Evolutionary conservation across 768 basidiomycete genomes (phyloP), one percentile per base, ranked within the genome.

Genomic region (Pleurotus eryngii): DNA sequence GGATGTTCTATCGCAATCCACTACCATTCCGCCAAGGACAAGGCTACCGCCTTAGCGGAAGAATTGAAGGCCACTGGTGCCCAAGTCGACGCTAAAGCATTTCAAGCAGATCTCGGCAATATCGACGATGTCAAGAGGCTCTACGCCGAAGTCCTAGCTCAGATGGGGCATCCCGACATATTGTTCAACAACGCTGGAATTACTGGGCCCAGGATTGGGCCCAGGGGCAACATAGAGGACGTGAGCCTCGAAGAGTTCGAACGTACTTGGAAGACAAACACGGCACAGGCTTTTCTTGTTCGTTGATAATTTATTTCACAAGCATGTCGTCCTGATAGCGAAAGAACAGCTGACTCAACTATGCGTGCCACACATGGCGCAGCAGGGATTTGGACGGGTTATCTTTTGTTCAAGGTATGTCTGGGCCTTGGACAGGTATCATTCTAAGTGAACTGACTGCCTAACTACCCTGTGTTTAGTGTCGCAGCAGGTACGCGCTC

Each of bases 111-210:
- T 60, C 59, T 82, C 27, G 72, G 70, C 6, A 65, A 68, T n/a
- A 81, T 79, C 63, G 77, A 79, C 12, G 66, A 61, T 1, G 77
- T 77, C n/a, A 72, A 76, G n/a, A 64, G 59, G 51, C 60, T 83
- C 24, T 70, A 82, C 59, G 65, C 67, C 11, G 69, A 73, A 15
- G 76, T 83, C 30, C 75, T 81, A 15, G 63, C 65, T 17, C 58
- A 65, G 5, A 66, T 83, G 46, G 81, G 82, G 0, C 69, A 79
- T 55, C 78, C 80, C 0, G 79, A 82, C 60, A 74, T 83, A 51
- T 59, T 83, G 37, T 82, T 80, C 64, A 79, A 77, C 60, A 84
- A 84, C 58, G 73, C 79, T 42, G 81, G 81, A 7, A 69, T 71
- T 0, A 71, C 76, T 0, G 72, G 72, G 7, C 73, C 65, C 5